Base-by-base conservation (phyloP, 805 yeast species). In the Barnettozyma sp. region DNA sequence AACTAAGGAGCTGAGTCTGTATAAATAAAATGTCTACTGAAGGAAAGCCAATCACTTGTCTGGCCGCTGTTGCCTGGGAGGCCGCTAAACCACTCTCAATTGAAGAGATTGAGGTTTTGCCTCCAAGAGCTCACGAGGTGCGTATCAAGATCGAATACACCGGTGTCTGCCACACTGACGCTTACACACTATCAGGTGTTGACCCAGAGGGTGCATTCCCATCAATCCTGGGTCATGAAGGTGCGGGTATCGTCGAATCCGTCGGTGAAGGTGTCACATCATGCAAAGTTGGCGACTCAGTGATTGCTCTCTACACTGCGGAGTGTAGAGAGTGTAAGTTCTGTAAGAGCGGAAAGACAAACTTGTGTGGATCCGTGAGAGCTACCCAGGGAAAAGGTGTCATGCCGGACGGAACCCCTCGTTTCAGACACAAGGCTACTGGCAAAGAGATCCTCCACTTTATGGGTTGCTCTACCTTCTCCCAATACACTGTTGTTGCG, bases 161-260 rank as follows among this genome's bases (percentile, higher is more conserved):
- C 21, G 98, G 97, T 59, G 95, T 92, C 26, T 92, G 99, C 63
- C 98, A 92, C 68, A 92, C 99, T 23, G 99, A 92, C 60, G 97
- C 97, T 26, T 92, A 82, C 70, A 90, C 97, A 9, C 71, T 92
- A 48, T 80, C 94, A 33, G 99, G 98, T 41, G 73, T 68, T 39
- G 99, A 92, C 62, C 92, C 97, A 37, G 98, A 92, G 66, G 98
- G 97, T 52, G 83, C 81, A 11, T 87, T 87, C 74, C 97, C 97
- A 13, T 81, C 78, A 14, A 66, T 92, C 42, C 71, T 94, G 53
- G 99, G 99, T 44, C 99, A 92, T 64, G 99, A 92, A 64, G 96
- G 97, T 64, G 95, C 97, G 26, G 99, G 98, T 56, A 69, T 85
- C 43, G 97, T 92, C 30, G 98, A 90, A 68, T 74, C 86, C 35